phyloP scores from a whole-genome alignment of 164 flowering plant species.

The Vitis riparia region DNA sequence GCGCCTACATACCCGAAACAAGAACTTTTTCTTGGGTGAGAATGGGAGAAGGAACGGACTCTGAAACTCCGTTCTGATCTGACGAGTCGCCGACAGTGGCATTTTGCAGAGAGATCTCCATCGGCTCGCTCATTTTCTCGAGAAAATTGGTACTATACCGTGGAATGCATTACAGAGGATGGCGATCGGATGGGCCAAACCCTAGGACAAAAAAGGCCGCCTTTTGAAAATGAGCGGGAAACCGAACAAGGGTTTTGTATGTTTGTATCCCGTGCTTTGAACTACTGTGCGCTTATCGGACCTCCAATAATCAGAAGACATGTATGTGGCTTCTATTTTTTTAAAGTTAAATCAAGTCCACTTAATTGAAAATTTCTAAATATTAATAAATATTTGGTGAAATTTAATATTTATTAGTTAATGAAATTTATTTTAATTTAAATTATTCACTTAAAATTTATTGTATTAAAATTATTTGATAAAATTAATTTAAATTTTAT shows the following conservation, averaged over 20 bases:
- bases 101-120: conserved; percentile 56
- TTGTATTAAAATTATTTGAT: too few relatives aligned
- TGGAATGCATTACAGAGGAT: conserved; percentile 5
- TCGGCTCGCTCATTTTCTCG: conserved; percentile 51
- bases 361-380: too few relatives aligned
- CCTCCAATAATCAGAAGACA: too few relatives aligned
- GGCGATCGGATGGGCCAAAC: conserved; percentile 11
- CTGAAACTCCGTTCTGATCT: conserved; percentile 30
- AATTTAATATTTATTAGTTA: too few relatives aligned
- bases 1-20: conserved; percentile 60
- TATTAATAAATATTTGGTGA: too few relatives aligned
- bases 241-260: background rate
- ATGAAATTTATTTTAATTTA: too few relatives aligned
- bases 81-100: conserved; percentile 22
- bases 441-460: too few relatives aligned
- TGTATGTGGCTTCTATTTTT: too few relatives aligned
- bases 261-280: too few relatives aligned
- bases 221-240: conserved; percentile 21
- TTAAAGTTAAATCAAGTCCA: too few relatives aligned
- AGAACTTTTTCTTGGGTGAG: conserved; percentile 54
- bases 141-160: background rate
- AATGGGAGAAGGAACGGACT: conserved; percentile 27
- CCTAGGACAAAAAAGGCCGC: conserved; percentile 11
- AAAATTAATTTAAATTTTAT: too few relatives aligned
- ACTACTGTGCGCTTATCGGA: too few relatives aligned